phyloP scores from a whole-genome alignment of 768 basidiomycete genomes.

The Rhodotorula toruloides region DNA sequence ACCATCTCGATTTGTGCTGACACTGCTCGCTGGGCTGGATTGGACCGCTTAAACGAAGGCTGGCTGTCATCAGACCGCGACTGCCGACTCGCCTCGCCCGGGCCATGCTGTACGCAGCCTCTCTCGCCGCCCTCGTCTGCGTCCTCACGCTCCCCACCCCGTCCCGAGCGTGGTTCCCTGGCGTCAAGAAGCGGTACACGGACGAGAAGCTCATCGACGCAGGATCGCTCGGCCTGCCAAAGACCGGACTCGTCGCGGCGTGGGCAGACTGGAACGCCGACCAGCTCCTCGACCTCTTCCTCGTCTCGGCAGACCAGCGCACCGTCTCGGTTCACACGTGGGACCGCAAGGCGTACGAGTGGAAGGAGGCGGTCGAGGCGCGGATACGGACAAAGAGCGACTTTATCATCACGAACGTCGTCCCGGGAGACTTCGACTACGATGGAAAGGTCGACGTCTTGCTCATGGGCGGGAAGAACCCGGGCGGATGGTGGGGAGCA shows the following conservation, averaged over 20 bases:
- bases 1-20: too few relatives aligned
- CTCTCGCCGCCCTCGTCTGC: too few relatives aligned
- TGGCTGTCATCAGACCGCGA: too few relatives aligned
- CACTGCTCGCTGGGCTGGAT: too few relatives aligned
- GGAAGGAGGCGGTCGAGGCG: constrained; percentile 48
- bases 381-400: constrained; percentile 40
- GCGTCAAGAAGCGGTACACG: constrained; percentile 70
- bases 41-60: too few relatives aligned
- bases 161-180: too few relatives aligned
- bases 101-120: too few relatives aligned
- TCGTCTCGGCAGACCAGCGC: constrained; percentile 68
- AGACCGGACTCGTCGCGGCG: constrained; percentile 66
- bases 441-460: constrained; percentile 85
- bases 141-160: too few relatives aligned
- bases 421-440: constrained; percentile 90
- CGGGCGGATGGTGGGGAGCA: constrained; percentile 50
- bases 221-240: constrained; percentile 69
- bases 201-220: constrained; percentile 74
- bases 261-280: constrained; percentile 96
- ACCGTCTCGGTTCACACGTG: constrained; percentile 72
- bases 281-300: constrained; percentile 82
- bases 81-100: too few relatives aligned
- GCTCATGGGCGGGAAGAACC: constrained; percentile 65
- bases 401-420: constrained; percentile 63
- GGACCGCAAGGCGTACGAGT: constrained; percentile 61